These are phyloP conservation scores for Xylaria hypoxylon DNA, from an alignment of 2,329 filamentous ascomycete species.

Conservation along the genomic window DNA sequence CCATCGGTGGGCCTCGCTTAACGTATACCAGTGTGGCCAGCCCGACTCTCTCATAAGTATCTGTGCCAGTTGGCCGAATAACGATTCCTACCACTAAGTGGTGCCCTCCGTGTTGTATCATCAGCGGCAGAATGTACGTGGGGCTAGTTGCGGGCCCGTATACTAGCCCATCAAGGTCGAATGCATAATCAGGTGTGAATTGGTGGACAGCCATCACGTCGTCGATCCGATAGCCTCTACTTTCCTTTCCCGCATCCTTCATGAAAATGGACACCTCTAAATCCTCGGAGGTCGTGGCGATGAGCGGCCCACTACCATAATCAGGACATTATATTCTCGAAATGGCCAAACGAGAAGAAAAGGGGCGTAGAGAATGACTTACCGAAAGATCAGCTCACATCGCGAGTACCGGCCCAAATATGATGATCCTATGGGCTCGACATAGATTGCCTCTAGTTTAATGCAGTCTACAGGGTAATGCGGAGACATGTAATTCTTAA, in stretches of 20 bases:
- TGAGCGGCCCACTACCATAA: constrained; percentile 4
- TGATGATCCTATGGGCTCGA: constrained; percentile 15
- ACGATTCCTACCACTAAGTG: constrained; percentile 23
- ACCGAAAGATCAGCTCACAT: constrained; percentile 14
- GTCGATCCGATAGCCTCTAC: not conserved
- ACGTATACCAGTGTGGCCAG: constrained; percentile 21
- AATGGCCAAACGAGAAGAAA: not conserved
- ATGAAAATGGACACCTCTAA: constrained; percentile 29
- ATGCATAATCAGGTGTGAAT: constrained; percentile 26
- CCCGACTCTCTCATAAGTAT: constrained; percentile 27
- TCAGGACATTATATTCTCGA: too few species aligned
- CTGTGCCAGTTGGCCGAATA: not conserved
- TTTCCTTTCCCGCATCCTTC: constrained; percentile 15
- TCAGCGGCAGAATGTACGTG: constrained; percentile 25
- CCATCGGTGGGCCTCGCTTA: constrained; percentile 23
- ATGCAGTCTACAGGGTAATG: constrained; percentile 15
- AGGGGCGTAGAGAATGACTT: not conserved
- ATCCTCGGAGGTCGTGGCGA: constrained; percentile 21
- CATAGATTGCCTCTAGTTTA: constrained; percentile 10
- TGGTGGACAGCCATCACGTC: constrained; percentile 26
- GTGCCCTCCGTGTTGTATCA: constrained; percentile 29
- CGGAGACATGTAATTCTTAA: constrained; percentile 27
- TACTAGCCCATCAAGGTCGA: constrained; percentile 11
- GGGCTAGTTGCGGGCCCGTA: constrained; percentile 19
- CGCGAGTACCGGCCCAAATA: constrained; percentile 15